Base-by-base conservation (phyloP, 1,139 yeast genomes). In the Suhomyces atakaporum region DNA sequence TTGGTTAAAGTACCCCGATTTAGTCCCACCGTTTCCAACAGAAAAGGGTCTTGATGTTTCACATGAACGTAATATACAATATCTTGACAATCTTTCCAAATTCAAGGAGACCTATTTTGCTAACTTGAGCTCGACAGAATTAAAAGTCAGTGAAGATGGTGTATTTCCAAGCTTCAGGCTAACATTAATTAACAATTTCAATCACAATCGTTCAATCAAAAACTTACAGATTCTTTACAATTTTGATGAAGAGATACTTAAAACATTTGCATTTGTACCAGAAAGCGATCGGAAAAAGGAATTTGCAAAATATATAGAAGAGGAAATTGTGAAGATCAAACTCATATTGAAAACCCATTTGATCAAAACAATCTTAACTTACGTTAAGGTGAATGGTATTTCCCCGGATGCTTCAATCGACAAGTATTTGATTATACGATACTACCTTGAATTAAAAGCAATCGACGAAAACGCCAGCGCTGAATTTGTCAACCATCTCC, bases 211-310 rank as follows among this genome's bases (percentile, higher is more conserved):
- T 3, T 34, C 25, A 0, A 50, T 67, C 4, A 50, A 42, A 11
- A 38, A 40, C 6, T 43, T 59, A 16, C 75, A 70, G 39, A 40
- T 44, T n/a, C 40, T 52, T n/a, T 58, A 47, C 33, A 60, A 56
- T 29, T 53, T 65, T 26, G 57, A 66, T 38, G 36, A 44, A 11
- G 46, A 61, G 1, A 29, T 62, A 3, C 35, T 54, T 10, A 50
- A 49, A 18, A 48, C 64, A 1, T 36, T 50, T n/a, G 38, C 37
- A 7, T 32, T 45, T 9, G 9, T 35, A 1, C 33, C 38, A 8
- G 27, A 29, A 12, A 21, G 30, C 4, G 40, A 21, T 5, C 14
- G 7, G 7, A 24, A 24, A 12, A 12, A 4, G 5, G n/a, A 32
- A 11, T 24, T 21, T 23, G 5, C 20, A 5, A 14, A 26, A 3